These are phyloP conservation scores for Podaxis sp. DNA, from an alignment of 768 basidiomycete species.

Conservation along the genomic window DNA sequence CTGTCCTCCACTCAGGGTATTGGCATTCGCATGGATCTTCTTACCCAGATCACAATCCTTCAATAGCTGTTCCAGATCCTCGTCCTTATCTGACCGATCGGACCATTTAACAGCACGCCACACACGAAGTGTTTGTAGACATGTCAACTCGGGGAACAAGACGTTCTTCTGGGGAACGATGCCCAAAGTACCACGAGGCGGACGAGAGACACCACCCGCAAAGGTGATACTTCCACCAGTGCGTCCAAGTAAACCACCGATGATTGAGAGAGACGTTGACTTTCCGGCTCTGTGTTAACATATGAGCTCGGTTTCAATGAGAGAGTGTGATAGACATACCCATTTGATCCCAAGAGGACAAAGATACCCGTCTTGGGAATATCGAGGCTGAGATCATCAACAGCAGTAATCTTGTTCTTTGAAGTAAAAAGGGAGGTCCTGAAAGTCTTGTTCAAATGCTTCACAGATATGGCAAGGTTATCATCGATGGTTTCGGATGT, in stretches of 20 bases:
- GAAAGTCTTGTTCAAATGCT: slow-evolving; percentile 59
- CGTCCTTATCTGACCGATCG: slow-evolving; percentile 38
- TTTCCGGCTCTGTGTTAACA: slow-evolving; percentile 61
- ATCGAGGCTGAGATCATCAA: slow-evolving; percentile 63
- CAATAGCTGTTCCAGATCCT: slow-evolving; percentile 64
- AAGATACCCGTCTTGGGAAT: slow-evolving; percentile 76
- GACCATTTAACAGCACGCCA: slow-evolving; percentile 74
- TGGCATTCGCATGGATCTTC: slow-evolving; percentile 66
- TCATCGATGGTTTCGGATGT: slow-evolving; percentile 26
- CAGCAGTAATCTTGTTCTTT: slow-evolving; percentile 54
- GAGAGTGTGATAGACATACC: slow-evolving; percentile 32
- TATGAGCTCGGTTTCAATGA: neutral
- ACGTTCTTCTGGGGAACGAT: slow-evolving; percentile 86
- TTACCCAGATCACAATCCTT: slow-evolving; percentile 70
- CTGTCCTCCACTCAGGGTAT: slow-evolving; percentile 74
- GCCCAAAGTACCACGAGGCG: slow-evolving; percentile 65
- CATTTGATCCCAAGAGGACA: slow-evolving; percentile 73
- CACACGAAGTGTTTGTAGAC: slow-evolving; percentile 67
- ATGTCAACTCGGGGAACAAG: slow-evolving; percentile 72
- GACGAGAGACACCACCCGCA: slow-evolving; percentile 49
- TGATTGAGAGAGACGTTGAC: slow-evolving; percentile 66
- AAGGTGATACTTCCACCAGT: slow-evolving; percentile 57
- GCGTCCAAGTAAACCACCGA: slow-evolving; percentile 60
- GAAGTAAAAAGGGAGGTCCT: slow-evolving; percentile 45
- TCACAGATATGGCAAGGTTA: slow-evolving; percentile 59